A percentile compares a stretch with the other conserved stretches of the same genome.
Conservation (phyloP, 805 yeast species). For the Metschnikowia proteae region DNA sequence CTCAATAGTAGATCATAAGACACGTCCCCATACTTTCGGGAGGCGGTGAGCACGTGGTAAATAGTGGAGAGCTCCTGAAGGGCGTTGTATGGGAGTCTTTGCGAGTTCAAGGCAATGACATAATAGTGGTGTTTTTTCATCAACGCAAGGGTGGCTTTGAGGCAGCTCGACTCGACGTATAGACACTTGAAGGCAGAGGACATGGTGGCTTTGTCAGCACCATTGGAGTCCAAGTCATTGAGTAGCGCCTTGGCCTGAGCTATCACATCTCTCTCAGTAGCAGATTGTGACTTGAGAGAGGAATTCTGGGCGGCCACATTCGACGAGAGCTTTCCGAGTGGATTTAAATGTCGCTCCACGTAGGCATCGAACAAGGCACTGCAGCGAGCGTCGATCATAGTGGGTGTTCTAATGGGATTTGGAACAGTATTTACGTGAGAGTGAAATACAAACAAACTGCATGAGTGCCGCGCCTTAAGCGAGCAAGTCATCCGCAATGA, state of each 20-base stretch:
- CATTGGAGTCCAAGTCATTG: not conserved
- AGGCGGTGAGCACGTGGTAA: constrained; percentile 8
- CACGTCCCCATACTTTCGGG: not conserved
- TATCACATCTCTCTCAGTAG: not conserved
- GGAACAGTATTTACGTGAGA: not conserved
- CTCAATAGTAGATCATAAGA: constrained; percentile 5
- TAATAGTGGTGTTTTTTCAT: constrained; percentile 14
- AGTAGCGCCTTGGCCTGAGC: constrained; percentile 2
- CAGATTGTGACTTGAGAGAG: not conserved
- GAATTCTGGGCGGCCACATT: constrained; percentile 1
- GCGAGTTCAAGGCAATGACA: constrained; percentile 10
- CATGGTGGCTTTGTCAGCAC: not conserved
- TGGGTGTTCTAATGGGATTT: not conserved
- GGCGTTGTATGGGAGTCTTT: constrained; percentile 7
- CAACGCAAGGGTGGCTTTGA: constrained; percentile 1
- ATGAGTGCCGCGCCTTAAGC: constrained; percentile 2
- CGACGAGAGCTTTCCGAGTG: constrained; percentile 2
- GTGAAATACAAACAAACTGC: constrained; percentile 6
- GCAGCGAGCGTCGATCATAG: constrained; percentile 3
- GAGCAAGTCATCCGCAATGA: not conserved
- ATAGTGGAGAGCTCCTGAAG: constrained; percentile 14
- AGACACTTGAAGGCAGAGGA: constrained; percentile 14
- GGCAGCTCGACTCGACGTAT: constrained; percentile 1
- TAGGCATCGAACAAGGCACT: constrained; percentile 5
- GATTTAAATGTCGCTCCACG: constrained; percentile 4